Evolutionary conservation across 371 early-diverging fungal genomes (phyloP).

Genomic region (Globomyces sp.): DNA sequence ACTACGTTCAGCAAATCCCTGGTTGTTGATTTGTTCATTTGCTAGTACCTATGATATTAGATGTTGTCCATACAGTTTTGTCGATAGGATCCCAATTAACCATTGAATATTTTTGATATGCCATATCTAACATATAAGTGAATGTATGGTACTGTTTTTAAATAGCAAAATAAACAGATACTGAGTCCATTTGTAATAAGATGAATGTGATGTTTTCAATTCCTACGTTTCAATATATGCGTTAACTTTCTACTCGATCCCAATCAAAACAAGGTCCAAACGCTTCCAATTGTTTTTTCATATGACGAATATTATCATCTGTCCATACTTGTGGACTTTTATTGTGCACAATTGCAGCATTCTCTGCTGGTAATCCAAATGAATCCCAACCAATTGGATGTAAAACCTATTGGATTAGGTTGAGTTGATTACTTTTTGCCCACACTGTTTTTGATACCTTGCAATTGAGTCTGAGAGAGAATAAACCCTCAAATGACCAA

Average conservation of each 20-base stretch:
- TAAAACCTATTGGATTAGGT: constrained; percentile 42
- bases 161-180: constrained; percentile 77
- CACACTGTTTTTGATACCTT: constrained; percentile 53
- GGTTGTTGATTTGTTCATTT: constrained; percentile 84
- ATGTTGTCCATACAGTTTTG: constrained; percentile 63
- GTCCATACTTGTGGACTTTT: constrained; percentile 87
- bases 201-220: constrained; percentile 79
- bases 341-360: constrained; percentile 90
- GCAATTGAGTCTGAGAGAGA: constrained; percentile 86
- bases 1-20: constrained; percentile 85
- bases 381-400: constrained; percentile 99
- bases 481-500: constrained; percentile 95
- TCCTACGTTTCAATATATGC: constrained; percentile 42
- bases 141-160: constrained; percentile 36
- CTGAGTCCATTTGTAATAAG: constrained; percentile 93
- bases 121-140: constrained; percentile 51
- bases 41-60: constrained; percentile 51
- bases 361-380: constrained; percentile 98
- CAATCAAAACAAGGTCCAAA: constrained; percentile 87
- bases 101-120: constrained; percentile 82
- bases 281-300: constrained; percentile 77
- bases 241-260: constrained; percentile 44
- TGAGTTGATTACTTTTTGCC: too few relatives aligned
- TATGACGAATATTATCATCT: constrained; percentile 66
- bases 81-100: constrained; percentile 98